Evolutionary conservation across 148 eudicot species (phyloP).

Genomic region (Dysphania ambrosioides): DNA sequence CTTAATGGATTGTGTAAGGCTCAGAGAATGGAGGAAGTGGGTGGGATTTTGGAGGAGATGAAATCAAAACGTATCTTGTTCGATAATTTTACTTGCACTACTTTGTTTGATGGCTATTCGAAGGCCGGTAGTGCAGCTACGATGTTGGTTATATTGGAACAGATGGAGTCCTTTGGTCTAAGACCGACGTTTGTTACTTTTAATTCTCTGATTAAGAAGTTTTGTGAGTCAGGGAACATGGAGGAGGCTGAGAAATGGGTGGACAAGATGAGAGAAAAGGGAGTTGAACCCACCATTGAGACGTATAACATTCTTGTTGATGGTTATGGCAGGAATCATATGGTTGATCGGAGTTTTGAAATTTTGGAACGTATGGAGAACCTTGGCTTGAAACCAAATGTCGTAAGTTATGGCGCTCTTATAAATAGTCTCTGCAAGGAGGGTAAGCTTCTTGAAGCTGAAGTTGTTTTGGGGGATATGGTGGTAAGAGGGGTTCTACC

Average conservation of each 20-base stretch:
- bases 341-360: constrained; percentile 66
- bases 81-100: constrained; percentile 68
- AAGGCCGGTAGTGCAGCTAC: constrained; percentile 45
- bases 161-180: constrained; percentile 53
- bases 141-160: constrained; percentile 36
- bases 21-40: constrained; percentile 54
- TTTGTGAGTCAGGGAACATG: constrained; percentile 52
- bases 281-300: constrained; percentile 47
- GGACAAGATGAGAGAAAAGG: constrained; percentile 58
- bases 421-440: constrained; percentile 66
- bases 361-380: constrained; percentile 64
- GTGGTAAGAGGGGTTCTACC: constrained; percentile 51
- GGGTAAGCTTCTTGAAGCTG: constrained; percentile 73
- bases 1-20: constrained; percentile 63
- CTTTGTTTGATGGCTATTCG: constrained; percentile 59
- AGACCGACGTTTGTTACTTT: too few relatives aligned
- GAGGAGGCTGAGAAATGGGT: constrained; percentile 58
- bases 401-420: constrained; percentile 68
- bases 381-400: constrained; percentile 52
- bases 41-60: too few relatives aligned
- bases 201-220: constrained; percentile 53
- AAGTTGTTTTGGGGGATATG: constrained; percentile 68
- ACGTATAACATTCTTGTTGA: constrained; percentile 66
- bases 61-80: constrained; percentile 50
- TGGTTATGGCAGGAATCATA: constrained; percentile 55